Conservation (phyloP, 306 rosid genomes). For the Ochetophila trinervis region DNA sequence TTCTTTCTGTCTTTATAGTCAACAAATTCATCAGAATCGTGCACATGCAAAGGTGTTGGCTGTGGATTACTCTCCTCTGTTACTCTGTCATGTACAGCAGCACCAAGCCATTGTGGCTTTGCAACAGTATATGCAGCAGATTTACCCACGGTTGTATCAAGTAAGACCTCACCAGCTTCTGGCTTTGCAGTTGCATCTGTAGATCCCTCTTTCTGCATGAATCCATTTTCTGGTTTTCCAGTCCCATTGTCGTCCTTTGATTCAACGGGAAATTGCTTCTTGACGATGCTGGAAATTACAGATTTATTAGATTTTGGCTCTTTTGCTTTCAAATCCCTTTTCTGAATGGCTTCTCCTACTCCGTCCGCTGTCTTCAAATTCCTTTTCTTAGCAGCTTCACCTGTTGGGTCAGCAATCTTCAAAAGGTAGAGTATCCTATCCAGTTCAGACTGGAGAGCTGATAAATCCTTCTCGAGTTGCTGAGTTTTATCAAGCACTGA, state of each 20-base stretch:
- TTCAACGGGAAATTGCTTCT: slow-evolving; percentile 39
- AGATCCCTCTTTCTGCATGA: slow-evolving; percentile 35
- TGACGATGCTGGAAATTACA: slow-evolving; percentile 31
- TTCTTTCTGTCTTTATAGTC: slow-evolving; percentile 85
- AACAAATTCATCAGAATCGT: slow-evolving; percentile 59
- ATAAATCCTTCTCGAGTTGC: slow-evolving; percentile 64
- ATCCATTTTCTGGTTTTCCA: slow-evolving; percentile 33
- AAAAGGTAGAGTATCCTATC: slow-evolving; percentile 75
- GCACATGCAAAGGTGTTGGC: slow-evolving; percentile 35
- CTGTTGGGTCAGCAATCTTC: slow-evolving; percentile 93
- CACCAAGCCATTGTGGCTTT: slow-evolving; percentile 97
- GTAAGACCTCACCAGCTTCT: slow-evolving; percentile 31
- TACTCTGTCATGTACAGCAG: slow-evolving; percentile 52
- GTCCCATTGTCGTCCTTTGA: slow-evolving; percentile 35
- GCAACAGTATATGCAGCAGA: slow-evolving; percentile 41
- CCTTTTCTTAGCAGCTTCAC: slow-evolving; percentile 85
- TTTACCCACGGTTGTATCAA: slow-evolving; percentile 42
- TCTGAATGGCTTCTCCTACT: slow-evolving; percentile 66
- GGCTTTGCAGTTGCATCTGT: slow-evolving; percentile 32
- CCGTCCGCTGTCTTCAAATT: slow-evolving; percentile 76
- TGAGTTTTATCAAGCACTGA: slow-evolving; percentile 66
- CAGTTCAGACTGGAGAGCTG: slow-evolving; percentile 74
- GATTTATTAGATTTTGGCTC: slow-evolving; percentile 44
- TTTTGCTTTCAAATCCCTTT: slow-evolving; percentile 54
- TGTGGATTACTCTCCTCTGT: slow-evolving; percentile 41